These are phyloP conservation scores for Mycena amicta DNA, from an alignment of 768 basidiomycete species.

Conservation along the genomic window DNA sequence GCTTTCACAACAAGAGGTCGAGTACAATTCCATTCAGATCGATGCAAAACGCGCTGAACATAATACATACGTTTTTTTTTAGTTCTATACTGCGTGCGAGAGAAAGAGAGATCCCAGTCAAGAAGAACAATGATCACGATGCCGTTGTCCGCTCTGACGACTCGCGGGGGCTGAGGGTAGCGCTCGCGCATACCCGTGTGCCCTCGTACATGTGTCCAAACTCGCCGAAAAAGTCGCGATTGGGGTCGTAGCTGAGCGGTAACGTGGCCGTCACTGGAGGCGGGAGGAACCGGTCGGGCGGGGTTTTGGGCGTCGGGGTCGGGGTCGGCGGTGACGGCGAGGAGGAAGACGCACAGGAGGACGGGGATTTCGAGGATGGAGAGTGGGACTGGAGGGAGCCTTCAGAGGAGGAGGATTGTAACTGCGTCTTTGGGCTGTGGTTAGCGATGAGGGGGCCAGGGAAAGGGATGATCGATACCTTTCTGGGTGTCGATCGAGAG, in stretches of 20 bases:
- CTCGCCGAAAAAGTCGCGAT: not conserved
- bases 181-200: too few species aligned
- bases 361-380: not conserved
- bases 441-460: too few species aligned
- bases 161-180: not conserved
- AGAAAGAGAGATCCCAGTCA: not conserved
- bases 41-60: too few species aligned
- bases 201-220: too few species aligned
- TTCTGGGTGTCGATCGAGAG: too few species aligned
- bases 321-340: not conserved
- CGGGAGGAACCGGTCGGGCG: not conserved
- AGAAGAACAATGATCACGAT: not conserved
- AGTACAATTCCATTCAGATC: too few species aligned
- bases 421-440: not conserved
- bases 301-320: not conserved
- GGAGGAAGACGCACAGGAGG: not conserved
- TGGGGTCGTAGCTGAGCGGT: not conserved
- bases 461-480: too few species aligned
- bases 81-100: too few species aligned
- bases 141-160: not conserved
- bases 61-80: too few species aligned
- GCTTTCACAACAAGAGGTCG: too few species aligned
- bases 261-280: too few species aligned
- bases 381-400: not conserved
- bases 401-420: not conserved